Evolutionary conservation across 1,139 yeast genomes (phyloP).

Genomic region (Wickerhamiella pararugosa): DNA sequence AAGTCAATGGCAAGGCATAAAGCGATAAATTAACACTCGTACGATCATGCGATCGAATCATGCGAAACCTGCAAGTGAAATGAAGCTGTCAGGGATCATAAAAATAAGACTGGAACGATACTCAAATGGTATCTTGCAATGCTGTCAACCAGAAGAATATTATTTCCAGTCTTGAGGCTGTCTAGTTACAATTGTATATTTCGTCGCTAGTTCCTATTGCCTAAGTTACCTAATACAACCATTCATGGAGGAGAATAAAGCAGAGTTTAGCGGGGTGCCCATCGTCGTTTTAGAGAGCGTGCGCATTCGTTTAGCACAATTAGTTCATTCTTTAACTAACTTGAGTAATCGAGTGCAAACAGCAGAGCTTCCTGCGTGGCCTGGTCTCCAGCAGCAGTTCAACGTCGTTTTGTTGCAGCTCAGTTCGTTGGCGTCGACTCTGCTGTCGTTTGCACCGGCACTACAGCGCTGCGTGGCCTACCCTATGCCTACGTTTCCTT

Average conservation of each 20-base stretch:
- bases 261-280: constrained; percentile 32
- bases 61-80: no score
- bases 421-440: constrained; percentile 51
- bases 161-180: no score
- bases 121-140: no score
- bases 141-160: no score
- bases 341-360: constrained; percentile 24
- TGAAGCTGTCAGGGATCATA: no score
- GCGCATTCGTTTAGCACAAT: constrained; percentile 43
- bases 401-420: constrained; percentile 73
- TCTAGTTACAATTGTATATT: no score
- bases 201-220: no score
- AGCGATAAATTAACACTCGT: no score
- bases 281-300: constrained; percentile 45
- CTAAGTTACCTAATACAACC: not conserved
- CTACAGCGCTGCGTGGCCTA: constrained; percentile 58
- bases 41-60: no score
- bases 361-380: constrained; percentile 28
- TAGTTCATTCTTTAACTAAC: constrained; percentile 24
- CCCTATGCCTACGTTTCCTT: constrained; percentile 74
- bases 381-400: constrained; percentile 61
- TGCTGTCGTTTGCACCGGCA: constrained; percentile 45
- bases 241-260: constrained; percentile 7
- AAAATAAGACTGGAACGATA: no score
- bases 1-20: not conserved